Evolutionary conservation across 371 early-diverging fungal species (phyloP).

Genomic region (Vairimorpha necatrix): DNA sequence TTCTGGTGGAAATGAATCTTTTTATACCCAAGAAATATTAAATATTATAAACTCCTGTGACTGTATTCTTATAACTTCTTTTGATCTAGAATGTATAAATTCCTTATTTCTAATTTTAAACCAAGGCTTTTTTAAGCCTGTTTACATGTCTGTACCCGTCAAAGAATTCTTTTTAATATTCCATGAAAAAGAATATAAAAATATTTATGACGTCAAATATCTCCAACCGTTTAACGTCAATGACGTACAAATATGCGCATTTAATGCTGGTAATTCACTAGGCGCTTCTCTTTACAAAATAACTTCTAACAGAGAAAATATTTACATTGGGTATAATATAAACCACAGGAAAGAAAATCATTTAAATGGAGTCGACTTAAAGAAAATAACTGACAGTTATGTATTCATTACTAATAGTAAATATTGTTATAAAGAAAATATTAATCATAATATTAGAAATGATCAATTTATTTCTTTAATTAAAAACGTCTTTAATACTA

Average conservation of each 20-base stretch:
- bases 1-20: slow-evolving; percentile 54
- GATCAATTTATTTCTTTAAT: slow-evolving; percentile 62
- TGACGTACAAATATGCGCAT: slow-evolving; percentile 80
- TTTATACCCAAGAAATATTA: slow-evolving; percentile 41
- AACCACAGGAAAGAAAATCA: slow-evolving; percentile 82
- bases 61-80: slow-evolving; percentile 80
- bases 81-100: slow-evolving; percentile 77
- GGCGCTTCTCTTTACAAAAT: slow-evolving; percentile 96
- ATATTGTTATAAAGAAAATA: slow-evolving; percentile 67
- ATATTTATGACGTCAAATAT: slow-evolving; percentile 74
- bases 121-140: slow-evolving; percentile 75
- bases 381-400: slow-evolving; percentile 72
- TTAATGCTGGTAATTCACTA: slow-evolving; percentile 84
- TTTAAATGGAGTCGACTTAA: slow-evolving; percentile 69
- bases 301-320: slow-evolving; percentile 78
- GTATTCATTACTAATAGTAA: slow-evolving; percentile 73
- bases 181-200: not conserved
- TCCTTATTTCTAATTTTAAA: slow-evolving; percentile 76
- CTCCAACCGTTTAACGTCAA: slow-evolving; percentile 78
- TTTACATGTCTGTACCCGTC: slow-evolving; percentile 83
- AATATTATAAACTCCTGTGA: slow-evolving; percentile 69
- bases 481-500: slow-evolving; percentile 65
- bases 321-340: slow-evolving; percentile 85
- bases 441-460: slow-evolving; percentile 55
- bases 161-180: slow-evolving; percentile 66